Evolutionary conservation across 345 rosid genomes (phyloP), one percentile per base, ranked within the genome.

Genomic region (Arabis hirsuta): DNA sequence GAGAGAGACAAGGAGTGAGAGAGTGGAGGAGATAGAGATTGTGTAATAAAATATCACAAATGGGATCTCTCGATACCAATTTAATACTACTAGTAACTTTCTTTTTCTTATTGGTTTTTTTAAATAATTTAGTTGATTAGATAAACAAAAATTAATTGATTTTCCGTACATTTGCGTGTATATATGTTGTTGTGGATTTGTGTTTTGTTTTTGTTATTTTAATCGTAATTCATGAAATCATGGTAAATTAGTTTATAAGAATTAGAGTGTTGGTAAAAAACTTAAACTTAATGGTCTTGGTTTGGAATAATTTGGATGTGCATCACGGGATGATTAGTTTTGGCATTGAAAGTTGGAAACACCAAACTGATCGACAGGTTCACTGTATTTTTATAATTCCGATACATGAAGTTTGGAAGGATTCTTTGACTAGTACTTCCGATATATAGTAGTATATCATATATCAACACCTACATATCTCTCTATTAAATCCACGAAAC

Each of bases 241-340:
- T 39, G 48, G 32, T 19, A 22, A 22, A 26, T 26, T 19, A 50
- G 29, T 63, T 14, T 19, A 43, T 29, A 55, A 45, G 2, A 7
- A 26, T 42, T 9, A n/a, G 13, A 19, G 11, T 19, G 14, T 3
- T 55, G 29, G 13, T 39, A 29, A 45, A 3, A 5, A 27, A 3
- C 31, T 27, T 27, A 11, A 12, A 45, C 20, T 16, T 10, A 50
- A 20, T 20, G 13, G 32, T 45, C 39, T 36, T 7, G 13, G 52
- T 11, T 47, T 58, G 5, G 54, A 26, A 20, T 38, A 4, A 8
- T 24, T 11, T 6, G 19, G 22, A 12, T 36, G 42, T 47, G 64
- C 57, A 43, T 75, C 74, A 75, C 74, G 64, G 63, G 79, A 29
- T 31, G 47, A 75, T 61, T 61, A 53, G 68, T 61, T 51, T 44